Percentiles rank a stretch among this genome's conserved stretches.
phyloP scores from a whole-genome alignment of 495 filamentous ascomycete genomes.

The Neurospora discreta region DNA sequence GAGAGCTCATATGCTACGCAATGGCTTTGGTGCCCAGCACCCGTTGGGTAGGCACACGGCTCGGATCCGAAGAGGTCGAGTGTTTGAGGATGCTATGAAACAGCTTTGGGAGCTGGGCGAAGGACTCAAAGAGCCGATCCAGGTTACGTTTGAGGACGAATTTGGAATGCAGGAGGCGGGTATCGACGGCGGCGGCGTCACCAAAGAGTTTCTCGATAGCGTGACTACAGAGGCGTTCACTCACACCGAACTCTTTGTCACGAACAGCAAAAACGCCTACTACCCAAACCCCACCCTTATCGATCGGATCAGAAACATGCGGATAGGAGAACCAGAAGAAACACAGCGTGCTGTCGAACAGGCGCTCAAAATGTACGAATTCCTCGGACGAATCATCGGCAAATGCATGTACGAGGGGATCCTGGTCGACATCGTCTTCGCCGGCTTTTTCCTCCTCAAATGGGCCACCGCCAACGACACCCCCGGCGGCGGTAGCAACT shows the following conservation, averaged over 20 bases:
- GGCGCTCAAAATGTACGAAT: slow-evolving; percentile 66
- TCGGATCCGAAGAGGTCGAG: slow-evolving; percentile 63
- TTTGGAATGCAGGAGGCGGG: slow-evolving; percentile 82
- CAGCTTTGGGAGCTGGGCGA: slow-evolving; percentile 76
- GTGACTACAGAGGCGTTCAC: slow-evolving; percentile 79
- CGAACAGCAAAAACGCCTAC: slow-evolving; percentile 80
- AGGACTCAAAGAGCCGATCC: slow-evolving; percentile 88
- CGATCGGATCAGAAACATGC: slow-evolving; percentile 43
- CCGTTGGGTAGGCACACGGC: slow-evolving; percentile 62
- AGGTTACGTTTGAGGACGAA: slow-evolving; percentile 91
- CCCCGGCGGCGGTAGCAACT: slow-evolving; percentile 67
- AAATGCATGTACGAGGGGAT: slow-evolving; percentile 99
- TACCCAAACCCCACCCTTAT: slow-evolving; percentile 79
- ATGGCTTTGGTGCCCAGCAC: slow-evolving; percentile 17
- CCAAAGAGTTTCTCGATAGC: slow-evolving; percentile 92
- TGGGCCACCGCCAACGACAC: slow-evolving; percentile 64
- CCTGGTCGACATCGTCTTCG: slow-evolving; percentile 86
- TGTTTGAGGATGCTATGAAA: slow-evolving; percentile 78
- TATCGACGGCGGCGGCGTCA: slow-evolving; percentile 94
- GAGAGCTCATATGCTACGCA: slow-evolving; percentile 38
- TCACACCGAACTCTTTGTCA: slow-evolving; percentile 49
- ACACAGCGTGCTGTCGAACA: slow-evolving; percentile 31
- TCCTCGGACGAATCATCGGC: slow-evolving; percentile 81
- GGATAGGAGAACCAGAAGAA: slow-evolving; percentile 23
- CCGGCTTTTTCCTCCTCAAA: slow-evolving; percentile 90